These are phyloP conservation scores for Cucurbita ficifolia DNA, from an alignment of 306 rosid genomes.

Conservation along the genomic window DNA sequence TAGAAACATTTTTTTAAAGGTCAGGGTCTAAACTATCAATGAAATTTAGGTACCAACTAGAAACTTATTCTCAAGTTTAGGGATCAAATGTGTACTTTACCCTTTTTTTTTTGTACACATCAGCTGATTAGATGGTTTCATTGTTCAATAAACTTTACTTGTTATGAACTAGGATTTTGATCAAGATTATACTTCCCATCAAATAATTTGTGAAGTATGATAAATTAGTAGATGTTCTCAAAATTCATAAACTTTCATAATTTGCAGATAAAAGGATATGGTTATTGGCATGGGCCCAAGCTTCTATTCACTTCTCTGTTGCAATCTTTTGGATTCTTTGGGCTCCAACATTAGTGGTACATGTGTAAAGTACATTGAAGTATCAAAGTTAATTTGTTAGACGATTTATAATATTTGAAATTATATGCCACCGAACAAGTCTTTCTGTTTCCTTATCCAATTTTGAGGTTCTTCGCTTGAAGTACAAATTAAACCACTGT, in stretches of 20 bases:
- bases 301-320: slow-evolving; percentile 74
- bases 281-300: slow-evolving; percentile 84
- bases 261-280: slow-evolving; percentile 89
- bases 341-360: slow-evolving; percentile 99
- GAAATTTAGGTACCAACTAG: too few relatives aligned
- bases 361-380: not conserved
- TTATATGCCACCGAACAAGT: not conserved
- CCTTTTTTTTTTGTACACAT: too few relatives aligned
- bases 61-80: too few relatives aligned
- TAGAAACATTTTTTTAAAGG: too few relatives aligned
- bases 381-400: not conserved
- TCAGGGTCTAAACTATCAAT: too few relatives aligned
- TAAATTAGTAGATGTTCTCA: not conserved
- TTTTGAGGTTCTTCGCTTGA: not conserved
- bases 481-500: not conserved
- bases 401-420: not conserved
- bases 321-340: slow-evolving; percentile 78
- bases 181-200: not conserved
- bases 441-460: not conserved
- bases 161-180: not conserved
- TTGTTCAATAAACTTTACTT: not conserved
- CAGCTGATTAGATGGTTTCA: not conserved
- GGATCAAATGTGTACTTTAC: too few relatives aligned
- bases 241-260: slow-evolving; percentile 11
- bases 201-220: not conserved